phyloP scores from a whole-genome alignment of 176 grass and related monocot species.

The Neostapfia colusana region DNA sequence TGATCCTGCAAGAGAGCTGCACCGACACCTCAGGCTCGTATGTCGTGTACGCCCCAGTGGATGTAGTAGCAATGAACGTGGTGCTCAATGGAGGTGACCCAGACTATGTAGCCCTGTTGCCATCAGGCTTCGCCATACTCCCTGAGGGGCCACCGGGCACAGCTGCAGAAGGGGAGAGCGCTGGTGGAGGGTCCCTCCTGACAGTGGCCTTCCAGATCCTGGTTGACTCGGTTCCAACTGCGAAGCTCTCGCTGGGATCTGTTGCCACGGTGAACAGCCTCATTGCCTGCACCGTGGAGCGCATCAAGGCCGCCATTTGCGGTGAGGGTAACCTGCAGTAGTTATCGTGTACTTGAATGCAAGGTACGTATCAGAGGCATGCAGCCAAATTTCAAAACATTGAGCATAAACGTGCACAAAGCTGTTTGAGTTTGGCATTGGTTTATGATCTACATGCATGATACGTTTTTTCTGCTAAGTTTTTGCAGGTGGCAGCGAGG shows the following conservation, averaged over 20 bases:
- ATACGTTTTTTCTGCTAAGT: neutral
- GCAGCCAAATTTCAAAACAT: neutral
- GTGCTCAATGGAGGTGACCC: slow-evolving; percentile 96
- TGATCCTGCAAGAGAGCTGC: slow-evolving; percentile 98
- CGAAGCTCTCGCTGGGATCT: slow-evolving; percentile 85
- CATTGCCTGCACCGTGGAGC: slow-evolving; percentile 86
- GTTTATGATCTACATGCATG: neutral
- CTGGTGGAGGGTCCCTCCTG: slow-evolving; percentile 56
- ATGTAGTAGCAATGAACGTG: slow-evolving; percentile 89
- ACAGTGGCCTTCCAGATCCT: slow-evolving; percentile 96
- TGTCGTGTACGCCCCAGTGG: slow-evolving; percentile 87
- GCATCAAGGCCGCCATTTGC: slow-evolving; percentile 82
- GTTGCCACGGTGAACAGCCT: slow-evolving; percentile 90
- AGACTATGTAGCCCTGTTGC: slow-evolving; percentile 79
- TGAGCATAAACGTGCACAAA: neutral
- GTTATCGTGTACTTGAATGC: neutral
- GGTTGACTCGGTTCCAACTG: slow-evolving; percentile 84
- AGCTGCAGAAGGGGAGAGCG: neutral
- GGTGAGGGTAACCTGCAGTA: slow-evolving; percentile 59
- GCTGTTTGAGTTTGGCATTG: neutral
- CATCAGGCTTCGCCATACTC: slow-evolving; percentile 84
- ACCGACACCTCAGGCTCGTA: slow-evolving; percentile 77
- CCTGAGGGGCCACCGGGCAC: slow-evolving; percentile 54
- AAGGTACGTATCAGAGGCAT: neutral
- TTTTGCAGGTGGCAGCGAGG: slow-evolving; percentile 38